These are phyloP conservation scores for Calvatia gigantea DNA, from an alignment of 768 basidiomycete genomes.

Conservation along the genomic window DNA sequence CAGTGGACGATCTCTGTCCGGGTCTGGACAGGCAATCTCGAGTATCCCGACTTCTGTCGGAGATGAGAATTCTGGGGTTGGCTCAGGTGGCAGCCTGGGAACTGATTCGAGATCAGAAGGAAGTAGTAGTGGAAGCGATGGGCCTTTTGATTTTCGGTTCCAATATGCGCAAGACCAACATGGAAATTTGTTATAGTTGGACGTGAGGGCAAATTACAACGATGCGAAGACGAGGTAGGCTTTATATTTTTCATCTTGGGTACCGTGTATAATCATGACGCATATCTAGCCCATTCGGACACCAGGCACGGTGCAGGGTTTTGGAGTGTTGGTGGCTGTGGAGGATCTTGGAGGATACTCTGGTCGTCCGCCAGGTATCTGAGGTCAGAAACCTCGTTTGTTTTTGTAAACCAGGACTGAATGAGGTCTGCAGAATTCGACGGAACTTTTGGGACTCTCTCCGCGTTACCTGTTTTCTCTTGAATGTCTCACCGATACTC, in stretches of 20 bases:
- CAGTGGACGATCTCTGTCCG: neutral
- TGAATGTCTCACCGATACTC: slow-evolving; percentile 67
- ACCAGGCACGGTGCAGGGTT: slow-evolving; percentile 80
- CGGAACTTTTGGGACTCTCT: slow-evolving; percentile 70
- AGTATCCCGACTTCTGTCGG: neutral
- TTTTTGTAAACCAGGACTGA: neutral
- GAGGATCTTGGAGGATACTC: slow-evolving; percentile 54
- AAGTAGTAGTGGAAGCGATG: slow-evolving; percentile 9
- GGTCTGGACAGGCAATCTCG: neutral
- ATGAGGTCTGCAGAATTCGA: slow-evolving; percentile 51
- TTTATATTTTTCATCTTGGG: neutral
- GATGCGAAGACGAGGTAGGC: slow-evolving; percentile 74
- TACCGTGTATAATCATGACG: slow-evolving; percentile 1
- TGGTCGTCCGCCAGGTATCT: slow-evolving; percentile 74
- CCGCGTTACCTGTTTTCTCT: slow-evolving; percentile 68
- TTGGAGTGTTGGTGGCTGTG: slow-evolving; percentile 74
- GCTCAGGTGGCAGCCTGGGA: neutral
- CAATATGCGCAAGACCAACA: slow-evolving; percentile 59
- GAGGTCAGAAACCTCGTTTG: slow-evolving; percentile 44
- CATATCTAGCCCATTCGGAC: slow-evolving; percentile 65
- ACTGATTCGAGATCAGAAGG: slow-evolving; percentile 17
- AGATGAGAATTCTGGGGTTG: slow-evolving; percentile 9
- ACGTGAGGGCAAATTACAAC: slow-evolving; percentile 57
- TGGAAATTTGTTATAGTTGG: slow-evolving; percentile 68
- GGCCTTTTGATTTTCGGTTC: slow-evolving; percentile 58